phyloP scores from a whole-genome alignment of 208 protist genomes.

The Phytomonas sp. region DNA sequence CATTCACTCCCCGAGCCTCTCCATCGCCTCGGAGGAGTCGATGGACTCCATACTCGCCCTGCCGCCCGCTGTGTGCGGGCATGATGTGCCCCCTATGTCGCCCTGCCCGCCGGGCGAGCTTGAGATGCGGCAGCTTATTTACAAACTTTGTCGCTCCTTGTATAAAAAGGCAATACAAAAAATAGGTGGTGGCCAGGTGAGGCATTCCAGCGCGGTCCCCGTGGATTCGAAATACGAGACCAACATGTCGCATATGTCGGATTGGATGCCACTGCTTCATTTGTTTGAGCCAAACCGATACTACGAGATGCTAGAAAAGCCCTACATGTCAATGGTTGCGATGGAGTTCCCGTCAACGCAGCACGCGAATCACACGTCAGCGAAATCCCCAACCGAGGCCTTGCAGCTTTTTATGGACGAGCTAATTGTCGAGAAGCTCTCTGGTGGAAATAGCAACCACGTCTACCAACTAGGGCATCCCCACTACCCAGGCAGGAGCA shows the following conservation, averaged over 20 bases:
- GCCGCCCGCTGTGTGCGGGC: background rate
- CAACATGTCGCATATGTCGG: conserved; percentile 67
- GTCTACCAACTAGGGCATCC: conserved; percentile 69
- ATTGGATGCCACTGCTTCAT: conserved; percentile 78
- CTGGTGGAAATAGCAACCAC: conserved; percentile 81
- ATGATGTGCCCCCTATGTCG: background rate
- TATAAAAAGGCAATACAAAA: conserved; percentile 55
- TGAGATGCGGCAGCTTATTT: conserved; percentile 56
- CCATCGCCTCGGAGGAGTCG: conserved; percentile 51
- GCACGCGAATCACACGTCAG: conserved; percentile 13
- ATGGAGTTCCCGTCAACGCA: background rate
- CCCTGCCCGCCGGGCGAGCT: conserved; percentile 12
- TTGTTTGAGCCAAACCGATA: conserved; percentile 69
- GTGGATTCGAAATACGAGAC: conserved; percentile 33
- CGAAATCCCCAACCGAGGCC: conserved; percentile 30
- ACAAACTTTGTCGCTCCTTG: conserved; percentile 62
- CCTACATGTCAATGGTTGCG: background rate
- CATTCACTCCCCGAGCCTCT: conserved; percentile 8
- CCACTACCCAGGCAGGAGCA: conserved; percentile 38
- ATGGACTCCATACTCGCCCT: conserved; percentile 40
- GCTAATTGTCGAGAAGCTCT: conserved; percentile 64
- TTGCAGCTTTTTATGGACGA: conserved; percentile 46
- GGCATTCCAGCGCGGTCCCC: conserved; percentile 14
- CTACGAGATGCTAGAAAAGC: conserved; percentile 23
- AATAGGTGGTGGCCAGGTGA: conserved; percentile 21